phyloP scores from a whole-genome alignment of 495 filamentous ascomycete genomes.

The Penicillium roqueforti region DNA sequence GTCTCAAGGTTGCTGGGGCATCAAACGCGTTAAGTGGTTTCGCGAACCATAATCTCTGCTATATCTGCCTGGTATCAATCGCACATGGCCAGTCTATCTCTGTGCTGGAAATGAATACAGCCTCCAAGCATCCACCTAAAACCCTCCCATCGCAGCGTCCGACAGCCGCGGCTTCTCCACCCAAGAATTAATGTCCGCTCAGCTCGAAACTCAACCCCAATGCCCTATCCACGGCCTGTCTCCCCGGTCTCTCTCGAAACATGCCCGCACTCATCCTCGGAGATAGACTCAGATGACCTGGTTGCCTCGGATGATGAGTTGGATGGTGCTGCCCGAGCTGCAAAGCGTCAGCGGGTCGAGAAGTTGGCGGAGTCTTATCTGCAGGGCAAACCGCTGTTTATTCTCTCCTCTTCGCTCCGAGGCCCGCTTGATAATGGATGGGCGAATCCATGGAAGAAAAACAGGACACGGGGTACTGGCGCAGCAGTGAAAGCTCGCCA shows the following conservation, averaged over 20 bases:
- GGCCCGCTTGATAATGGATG: slow-evolving; percentile 63
- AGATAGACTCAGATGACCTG: slow-evolving; percentile 39
- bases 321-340: slow-evolving; percentile 39
- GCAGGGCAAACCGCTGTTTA: slow-evolving; percentile 51
- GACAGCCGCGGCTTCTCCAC: slow-evolving; percentile 19
- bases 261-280: slow-evolving; percentile 39
- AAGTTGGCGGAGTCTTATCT: slow-evolving; percentile 55
- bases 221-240: slow-evolving; percentile 39
- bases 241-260: slow-evolving; percentile 42
- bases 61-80: not conserved
- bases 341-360: slow-evolving; percentile 56
- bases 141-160: slow-evolving; percentile 19
- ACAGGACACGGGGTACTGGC: slow-evolving; percentile 11
- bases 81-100: not conserved
- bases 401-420: slow-evolving; percentile 57
- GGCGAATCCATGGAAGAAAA: slow-evolving; percentile 60
- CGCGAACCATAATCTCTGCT: not conserved
- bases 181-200: slow-evolving; percentile 6
- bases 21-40: slow-evolving; percentile 37
- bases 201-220: slow-evolving; percentile 25
- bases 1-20: slow-evolving; percentile 3
- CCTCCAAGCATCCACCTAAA: not conserved
- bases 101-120: slow-evolving; percentile 29
- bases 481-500: not conserved
- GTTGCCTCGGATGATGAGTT: slow-evolving; percentile 59